Evolutionary conservation across 768 basidiomycete species (phyloP), one percentile per base, ranked within the genome.

Genomic region (Boletus rufocinnamomeus): DNA sequence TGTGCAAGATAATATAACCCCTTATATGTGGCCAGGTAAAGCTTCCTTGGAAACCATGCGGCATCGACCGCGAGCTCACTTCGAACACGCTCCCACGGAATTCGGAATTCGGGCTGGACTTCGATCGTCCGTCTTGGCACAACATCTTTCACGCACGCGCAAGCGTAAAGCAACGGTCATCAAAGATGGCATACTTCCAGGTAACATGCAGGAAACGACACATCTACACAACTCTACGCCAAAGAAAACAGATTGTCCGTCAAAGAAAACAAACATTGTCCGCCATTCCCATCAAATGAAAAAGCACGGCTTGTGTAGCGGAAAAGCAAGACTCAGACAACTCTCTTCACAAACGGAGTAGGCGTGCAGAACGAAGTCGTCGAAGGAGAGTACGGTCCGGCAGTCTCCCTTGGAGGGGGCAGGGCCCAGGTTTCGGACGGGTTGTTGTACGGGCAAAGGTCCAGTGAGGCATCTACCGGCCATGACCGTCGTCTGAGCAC

Each of bases 391-490:
- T 60, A 60, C 4, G 57, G 59, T 47, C 59, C 59, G 1, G 16
- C 59, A 10, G 59, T 59, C 21, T 23, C 17, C 17, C 23, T 60
- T 23, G 59, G 59, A 32, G 51, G 57, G 21, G 57, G 59, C 13
- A 61, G 8, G 8, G 19, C 34, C 37, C 37, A 60, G 4, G 60
- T 60, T 28, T 60, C 60, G 23, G 32, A 34, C 9, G 52, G 60
- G 38, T 61, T 61, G 32, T 56, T 6, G 34, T 61, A 61, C 27
- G 60, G 60, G 17, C 53, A 61, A n/a, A 44, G 23, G 3, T 25
- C 16, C 23, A 14, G 11, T 8, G 44, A 25, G 16, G 23, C 44
- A 28, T 61, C 60, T 61, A 46, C 43, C 34, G n/a, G 27, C 4
- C 23, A 25, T 17, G 16, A 27, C 23, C 25, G 13, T 10, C n/a